Conservation (phyloP, 2,329 filamentous ascomycete species). For the Magnaporthales sp. region DNA sequence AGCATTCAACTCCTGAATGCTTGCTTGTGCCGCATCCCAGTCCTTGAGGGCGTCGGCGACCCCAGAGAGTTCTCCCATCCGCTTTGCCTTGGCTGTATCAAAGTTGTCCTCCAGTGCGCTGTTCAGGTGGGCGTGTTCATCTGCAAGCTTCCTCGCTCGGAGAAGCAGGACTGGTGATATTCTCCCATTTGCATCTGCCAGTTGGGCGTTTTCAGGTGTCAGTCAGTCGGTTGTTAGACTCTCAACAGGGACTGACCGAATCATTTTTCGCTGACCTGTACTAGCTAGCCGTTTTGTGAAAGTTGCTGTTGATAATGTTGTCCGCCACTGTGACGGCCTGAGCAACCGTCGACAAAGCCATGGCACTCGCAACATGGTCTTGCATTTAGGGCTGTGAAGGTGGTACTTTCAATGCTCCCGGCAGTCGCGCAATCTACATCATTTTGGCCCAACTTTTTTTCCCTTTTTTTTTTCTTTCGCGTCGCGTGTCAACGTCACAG, state of each 20-base stretch:
- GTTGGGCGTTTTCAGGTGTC: background rate
- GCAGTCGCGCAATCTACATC: background rate
- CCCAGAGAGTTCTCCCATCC: slow-evolving; percentile 50
- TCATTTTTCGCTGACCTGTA: slow-evolving; percentile 25
- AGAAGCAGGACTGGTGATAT: slow-evolving; percentile 49
- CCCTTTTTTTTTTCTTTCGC: background rate
- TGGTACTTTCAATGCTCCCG: background rate
- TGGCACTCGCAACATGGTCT: slow-evolving; percentile 31
- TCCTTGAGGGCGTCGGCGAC: slow-evolving; percentile 49
- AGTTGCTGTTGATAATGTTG: slow-evolving; percentile 13
- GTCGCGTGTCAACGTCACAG: background rate
- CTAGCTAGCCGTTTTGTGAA: slow-evolving; percentile 21
- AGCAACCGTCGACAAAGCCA: slow-evolving; percentile 46
- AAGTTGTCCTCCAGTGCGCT: slow-evolving; percentile 42
- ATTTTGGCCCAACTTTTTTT: slow-evolving; percentile 1
- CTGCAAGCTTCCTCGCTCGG: slow-evolving; percentile 47
- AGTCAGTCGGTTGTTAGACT: background rate
- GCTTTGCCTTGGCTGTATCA: slow-evolving; percentile 47
- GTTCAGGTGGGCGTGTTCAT: slow-evolving; percentile 49
- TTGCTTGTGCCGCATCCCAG: slow-evolving; percentile 46
- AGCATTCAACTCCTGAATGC: slow-evolving; percentile 42
- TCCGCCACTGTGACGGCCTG: slow-evolving; percentile 23
- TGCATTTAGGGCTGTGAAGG: background rate
- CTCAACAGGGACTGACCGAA: background rate
- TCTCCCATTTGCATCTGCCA: slow-evolving; percentile 18